Conservation (phyloP, 257 asterid species). For the Gentiana dahurica region DNA sequence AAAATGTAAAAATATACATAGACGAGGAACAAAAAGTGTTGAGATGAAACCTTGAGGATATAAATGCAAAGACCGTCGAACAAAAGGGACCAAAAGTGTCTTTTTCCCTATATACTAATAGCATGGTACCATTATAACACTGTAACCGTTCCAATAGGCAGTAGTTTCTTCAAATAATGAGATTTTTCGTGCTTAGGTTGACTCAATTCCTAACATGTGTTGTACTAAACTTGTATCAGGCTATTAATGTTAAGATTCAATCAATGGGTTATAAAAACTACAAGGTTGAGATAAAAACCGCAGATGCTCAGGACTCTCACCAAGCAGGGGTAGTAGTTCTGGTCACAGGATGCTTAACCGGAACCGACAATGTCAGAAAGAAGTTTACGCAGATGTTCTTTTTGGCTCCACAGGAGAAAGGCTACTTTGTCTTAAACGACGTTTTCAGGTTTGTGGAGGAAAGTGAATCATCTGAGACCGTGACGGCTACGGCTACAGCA, state of each 20-base stretch:
- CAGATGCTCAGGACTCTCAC: conserved; percentile 81
- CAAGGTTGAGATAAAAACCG: conserved; percentile 88
- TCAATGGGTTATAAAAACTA: conserved; percentile 80
- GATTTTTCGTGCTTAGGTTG: too few relatives aligned
- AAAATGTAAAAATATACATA: too few relatives aligned
- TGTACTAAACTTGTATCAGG: conserved; percentile 35
- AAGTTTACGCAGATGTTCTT: conserved; percentile 79
- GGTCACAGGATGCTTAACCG: conserved; percentile 89
- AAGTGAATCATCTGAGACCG: conserved; percentile 29
- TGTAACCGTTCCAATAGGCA: too few relatives aligned
- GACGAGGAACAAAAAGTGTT: too few relatives aligned
- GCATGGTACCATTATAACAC: too few relatives aligned
- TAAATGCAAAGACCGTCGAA: too few relatives aligned
- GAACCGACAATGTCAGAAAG: conserved; percentile 51
- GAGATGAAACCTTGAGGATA: too few relatives aligned
- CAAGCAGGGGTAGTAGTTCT: conserved; percentile 66
- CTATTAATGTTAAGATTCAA: conserved; percentile 60
- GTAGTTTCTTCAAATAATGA: too few relatives aligned
- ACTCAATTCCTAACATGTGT: too few relatives aligned
- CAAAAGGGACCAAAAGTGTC: too few relatives aligned
- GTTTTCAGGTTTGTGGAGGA: conserved; percentile 67
- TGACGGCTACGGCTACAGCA: conserved; percentile 10
- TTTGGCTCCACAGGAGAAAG: conserved; percentile 92
- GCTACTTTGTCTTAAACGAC: conserved; percentile 80
- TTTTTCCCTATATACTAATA: too few relatives aligned